Conservation (phyloP, 2,329 filamentous ascomycete species). For the Dactylellina sp. region DNA sequence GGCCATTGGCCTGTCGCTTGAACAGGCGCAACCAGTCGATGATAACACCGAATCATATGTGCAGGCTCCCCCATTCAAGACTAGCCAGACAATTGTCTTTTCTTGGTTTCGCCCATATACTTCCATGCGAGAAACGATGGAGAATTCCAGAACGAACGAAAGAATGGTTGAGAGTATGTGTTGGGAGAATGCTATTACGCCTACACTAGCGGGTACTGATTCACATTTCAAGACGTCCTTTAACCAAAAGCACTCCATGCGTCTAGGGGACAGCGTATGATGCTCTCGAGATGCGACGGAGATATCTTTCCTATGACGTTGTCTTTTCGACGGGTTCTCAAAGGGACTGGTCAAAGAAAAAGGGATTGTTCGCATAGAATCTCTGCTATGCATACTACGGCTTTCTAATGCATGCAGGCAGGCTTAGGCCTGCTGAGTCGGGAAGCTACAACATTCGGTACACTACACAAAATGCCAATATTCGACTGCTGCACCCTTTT, state of each 20-base stretch:
- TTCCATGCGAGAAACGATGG: too few species aligned
- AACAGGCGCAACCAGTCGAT: too few species aligned
- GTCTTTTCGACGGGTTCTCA: background rate
- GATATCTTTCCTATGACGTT: background rate
- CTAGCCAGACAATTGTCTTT: background rate
- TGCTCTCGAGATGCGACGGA: background rate
- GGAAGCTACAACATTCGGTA: slow-evolving; percentile 18
- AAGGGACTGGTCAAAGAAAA: background rate
- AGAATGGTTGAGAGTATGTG: slow-evolving; percentile 4
- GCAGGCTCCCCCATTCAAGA: background rate
- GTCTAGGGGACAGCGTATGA: too few species aligned
- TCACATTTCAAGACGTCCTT: background rate
- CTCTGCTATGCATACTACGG: background rate
- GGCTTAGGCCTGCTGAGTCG: slow-evolving; percentile 18
- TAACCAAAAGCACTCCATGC: too few species aligned
- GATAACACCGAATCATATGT: background rate
- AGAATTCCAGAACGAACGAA: background rate
- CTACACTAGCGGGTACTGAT: background rate
- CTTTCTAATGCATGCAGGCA: background rate
- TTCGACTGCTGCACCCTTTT: background rate
- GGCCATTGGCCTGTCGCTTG: background rate
- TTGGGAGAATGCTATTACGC: background rate
- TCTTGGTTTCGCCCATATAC: too few species aligned
- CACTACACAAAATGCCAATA: background rate
- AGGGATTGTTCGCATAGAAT: background rate